Evolutionary conservation across 352 stramenopile genomes (phyloP).

Genomic region (Globisporangium ultimum): DNA sequence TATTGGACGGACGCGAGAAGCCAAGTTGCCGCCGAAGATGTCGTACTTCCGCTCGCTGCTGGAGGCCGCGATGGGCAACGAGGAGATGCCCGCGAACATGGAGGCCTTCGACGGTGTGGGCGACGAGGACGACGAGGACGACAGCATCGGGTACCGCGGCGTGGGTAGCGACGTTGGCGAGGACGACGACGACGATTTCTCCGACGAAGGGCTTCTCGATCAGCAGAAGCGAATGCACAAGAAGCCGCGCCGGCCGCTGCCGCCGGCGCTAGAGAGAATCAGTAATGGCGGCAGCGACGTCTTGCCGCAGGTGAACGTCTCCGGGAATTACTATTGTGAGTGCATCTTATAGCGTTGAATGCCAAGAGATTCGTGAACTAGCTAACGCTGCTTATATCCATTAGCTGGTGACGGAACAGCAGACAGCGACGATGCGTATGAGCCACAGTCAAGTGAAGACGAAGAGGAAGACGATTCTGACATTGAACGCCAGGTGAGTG

Average conservation of each 20-base stretch:
- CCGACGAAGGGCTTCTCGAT: conserved; percentile 1
- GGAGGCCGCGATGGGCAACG: conserved; percentile 73
- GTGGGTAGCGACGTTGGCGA: conserved; percentile 15
- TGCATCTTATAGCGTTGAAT: not conserved
- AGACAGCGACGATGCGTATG: conserved; percentile 56
- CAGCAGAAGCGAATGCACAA: conserved; percentile 3
- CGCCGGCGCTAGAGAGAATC: not conserved
- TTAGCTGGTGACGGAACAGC: conserved; percentile 19
- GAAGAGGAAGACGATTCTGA: conserved; percentile 83
- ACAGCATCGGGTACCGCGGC: conserved; percentile 5
- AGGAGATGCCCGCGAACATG: conserved; percentile 42
- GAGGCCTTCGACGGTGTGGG: conserved; percentile 42
- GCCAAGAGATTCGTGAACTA: not conserved
- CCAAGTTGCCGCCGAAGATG: conserved; percentile 25
- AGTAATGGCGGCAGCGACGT: not conserved
- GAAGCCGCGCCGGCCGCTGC: not conserved
- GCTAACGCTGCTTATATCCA: not conserved
- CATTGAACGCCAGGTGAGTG: conserved; percentile 58
- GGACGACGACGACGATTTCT: conserved; percentile 8
- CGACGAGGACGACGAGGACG: conserved; percentile 22
- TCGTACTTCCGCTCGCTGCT: conserved; percentile 83
- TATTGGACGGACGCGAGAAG: conserved; percentile 1
- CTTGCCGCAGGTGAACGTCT: not conserved
- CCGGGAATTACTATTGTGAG: conserved; percentile 10
- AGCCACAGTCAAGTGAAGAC: conserved; percentile 58